Evolutionary conservation across 1,139 yeast species (phyloP).

Genomic region (Zygoascus sp.): DNA sequence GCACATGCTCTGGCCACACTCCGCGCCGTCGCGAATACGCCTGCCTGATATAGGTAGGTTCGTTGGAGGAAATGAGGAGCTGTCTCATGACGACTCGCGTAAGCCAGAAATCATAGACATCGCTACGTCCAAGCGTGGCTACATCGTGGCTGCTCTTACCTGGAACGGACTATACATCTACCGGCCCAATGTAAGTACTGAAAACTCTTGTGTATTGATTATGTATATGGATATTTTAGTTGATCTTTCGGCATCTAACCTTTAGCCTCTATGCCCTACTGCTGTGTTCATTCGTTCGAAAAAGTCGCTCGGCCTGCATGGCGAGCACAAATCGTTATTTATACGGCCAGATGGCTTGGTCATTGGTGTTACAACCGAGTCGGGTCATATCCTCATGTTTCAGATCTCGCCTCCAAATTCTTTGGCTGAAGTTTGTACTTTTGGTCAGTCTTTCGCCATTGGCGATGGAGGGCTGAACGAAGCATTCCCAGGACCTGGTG

Average conservation of each 20-base stretch:
- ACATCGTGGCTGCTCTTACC: conserved; percentile 13
- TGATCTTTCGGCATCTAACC: conserved; percentile 8
- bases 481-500: conserved; percentile 39
- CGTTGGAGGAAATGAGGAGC: conserved; percentile 3
- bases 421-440: conserved; percentile 29
- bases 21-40: conserved; percentile 14
- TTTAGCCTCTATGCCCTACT: conserved; percentile 34
- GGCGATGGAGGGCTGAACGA: conserved; percentile 17
- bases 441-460: conserved; percentile 17
- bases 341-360: conserved; percentile 34
- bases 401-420: conserved; percentile 25
- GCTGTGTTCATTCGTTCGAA: conserved; percentile 32
- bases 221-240: neutral
- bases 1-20: conserved; percentile 20
- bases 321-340: conserved; percentile 29
- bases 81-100: conserved; percentile 1
- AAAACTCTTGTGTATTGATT: no score
- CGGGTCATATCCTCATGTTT: conserved; percentile 30
- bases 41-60: conserved; percentile 12
- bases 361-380: conserved; percentile 33
- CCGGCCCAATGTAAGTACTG: conserved; percentile 14
- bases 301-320: conserved; percentile 29
- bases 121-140: conserved; percentile 11
- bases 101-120: conserved; percentile 8
- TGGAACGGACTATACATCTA: conserved; percentile 14